phyloP scores from a whole-genome alignment of 768 basidiomycete species.

The Ramaria sp. region DNA sequence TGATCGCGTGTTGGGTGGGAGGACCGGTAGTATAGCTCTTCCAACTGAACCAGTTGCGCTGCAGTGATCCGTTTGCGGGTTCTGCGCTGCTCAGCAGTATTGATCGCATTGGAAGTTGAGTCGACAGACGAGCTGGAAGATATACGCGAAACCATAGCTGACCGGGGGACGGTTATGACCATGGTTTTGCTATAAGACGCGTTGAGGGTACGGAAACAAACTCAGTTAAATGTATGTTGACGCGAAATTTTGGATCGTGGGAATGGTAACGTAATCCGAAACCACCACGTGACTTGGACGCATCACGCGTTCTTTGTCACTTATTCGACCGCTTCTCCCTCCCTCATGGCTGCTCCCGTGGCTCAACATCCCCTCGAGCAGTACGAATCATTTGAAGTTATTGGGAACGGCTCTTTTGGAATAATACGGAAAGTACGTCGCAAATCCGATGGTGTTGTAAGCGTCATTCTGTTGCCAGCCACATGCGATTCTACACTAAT shows the following conservation, averaged over 20 bases:
- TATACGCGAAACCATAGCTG: conserved; percentile 33
- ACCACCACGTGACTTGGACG: conserved; percentile 6
- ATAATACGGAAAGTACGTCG: conserved; percentile 91
- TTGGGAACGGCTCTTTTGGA: conserved; percentile 96
- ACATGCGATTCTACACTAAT: conserved; percentile 2
- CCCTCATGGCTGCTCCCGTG: not conserved
- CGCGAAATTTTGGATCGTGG: conserved; percentile 6
- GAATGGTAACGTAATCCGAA: not conserved
- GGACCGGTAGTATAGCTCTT: conserved; percentile 59
- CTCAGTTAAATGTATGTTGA: not conserved
- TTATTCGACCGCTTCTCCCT: not conserved
- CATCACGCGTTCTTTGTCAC: not conserved
- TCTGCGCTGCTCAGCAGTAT: conserved; percentile 29
- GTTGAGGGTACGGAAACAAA: not conserved
- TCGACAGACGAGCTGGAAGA: conserved; percentile 44
- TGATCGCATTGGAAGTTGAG: conserved; percentile 22
- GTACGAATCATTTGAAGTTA: conserved; percentile 83
- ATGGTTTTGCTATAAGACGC: not conserved
- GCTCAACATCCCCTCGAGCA: conserved; percentile 40
- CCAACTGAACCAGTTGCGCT: conserved; percentile 58
- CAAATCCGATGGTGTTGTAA: conserved; percentile 70
- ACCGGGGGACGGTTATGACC: not conserved
- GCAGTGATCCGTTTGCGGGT: conserved; percentile 64
- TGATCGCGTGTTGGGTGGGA: conserved; percentile 70
- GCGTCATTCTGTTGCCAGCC: conserved; percentile 21